Conservation (phyloP, 371 early-diverging fungal genomes). For the Rhizomucor pusillus region DNA sequence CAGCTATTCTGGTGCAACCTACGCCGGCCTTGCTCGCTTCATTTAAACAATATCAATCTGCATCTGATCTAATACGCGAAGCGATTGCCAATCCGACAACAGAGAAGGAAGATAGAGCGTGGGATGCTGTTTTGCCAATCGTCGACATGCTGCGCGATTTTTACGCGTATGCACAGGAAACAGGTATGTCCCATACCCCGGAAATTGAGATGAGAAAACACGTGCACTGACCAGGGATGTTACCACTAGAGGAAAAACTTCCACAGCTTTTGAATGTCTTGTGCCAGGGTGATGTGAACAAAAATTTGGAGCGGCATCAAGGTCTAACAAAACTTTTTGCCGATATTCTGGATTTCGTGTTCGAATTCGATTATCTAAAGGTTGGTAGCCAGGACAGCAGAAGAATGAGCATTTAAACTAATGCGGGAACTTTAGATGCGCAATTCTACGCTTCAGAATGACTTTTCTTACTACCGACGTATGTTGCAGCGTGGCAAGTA, state of each 20-base stretch:
- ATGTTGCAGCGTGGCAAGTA: slow-evolving; percentile 72
- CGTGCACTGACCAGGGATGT: no score
- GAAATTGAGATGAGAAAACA: no score
- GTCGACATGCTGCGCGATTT: slow-evolving; percentile 75
- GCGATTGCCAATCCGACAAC: slow-evolving; percentile 81
- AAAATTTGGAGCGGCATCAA: slow-evolving; percentile 70
- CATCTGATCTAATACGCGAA: slow-evolving; percentile 43
- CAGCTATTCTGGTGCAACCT: slow-evolving; percentile 42
- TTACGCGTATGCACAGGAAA: slow-evolving; percentile 70
- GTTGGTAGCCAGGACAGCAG: slow-evolving; percentile 36
- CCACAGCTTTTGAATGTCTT: slow-evolving; percentile 69
- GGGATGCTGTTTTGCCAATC: slow-evolving; percentile 78
- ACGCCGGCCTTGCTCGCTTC: slow-evolving; percentile 42
- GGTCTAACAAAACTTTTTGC: slow-evolving; percentile 78
- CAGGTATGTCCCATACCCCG: slow-evolving; percentile 53
- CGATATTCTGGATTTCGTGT: slow-evolving; percentile 80
- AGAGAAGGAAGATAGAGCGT: slow-evolving; percentile 84
- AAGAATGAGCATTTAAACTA: neutral
- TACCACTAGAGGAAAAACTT: slow-evolving; percentile 59
- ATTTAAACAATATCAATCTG: slow-evolving; percentile 51
- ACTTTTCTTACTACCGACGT: slow-evolving; percentile 94
- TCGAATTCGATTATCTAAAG: slow-evolving; percentile 88
- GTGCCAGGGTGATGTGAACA: slow-evolving; percentile 67
- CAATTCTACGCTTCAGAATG: slow-evolving; percentile 92
- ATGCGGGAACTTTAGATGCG: slow-evolving; percentile 61